Evolutionary conservation across 192 early-diverging fungal species (phyloP).

Genomic region (Dispira simplex): DNA sequence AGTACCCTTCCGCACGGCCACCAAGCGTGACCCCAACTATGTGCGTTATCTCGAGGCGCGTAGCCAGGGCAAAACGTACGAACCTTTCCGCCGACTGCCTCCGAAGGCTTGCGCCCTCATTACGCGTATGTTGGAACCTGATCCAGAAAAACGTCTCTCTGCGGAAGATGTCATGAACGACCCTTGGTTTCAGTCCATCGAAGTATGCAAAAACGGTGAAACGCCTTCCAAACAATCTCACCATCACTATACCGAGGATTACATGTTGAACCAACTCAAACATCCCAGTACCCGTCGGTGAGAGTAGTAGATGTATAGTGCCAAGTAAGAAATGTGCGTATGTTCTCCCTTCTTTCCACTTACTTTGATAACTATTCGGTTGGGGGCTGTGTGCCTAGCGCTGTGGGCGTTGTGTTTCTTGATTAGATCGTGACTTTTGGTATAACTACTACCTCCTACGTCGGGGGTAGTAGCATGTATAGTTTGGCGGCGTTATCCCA

Average conservation of each 20-base stretch:
- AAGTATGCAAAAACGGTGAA: constrained; percentile 35
- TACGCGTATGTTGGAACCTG: constrained; percentile 68
- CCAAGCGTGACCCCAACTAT: constrained; percentile 44
- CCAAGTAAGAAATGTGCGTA: background rate
- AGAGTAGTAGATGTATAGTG: background rate
- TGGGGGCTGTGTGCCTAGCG: too few species aligned
- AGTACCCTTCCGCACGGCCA: constrained; percentile 44
- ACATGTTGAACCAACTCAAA: constrained; percentile 2
- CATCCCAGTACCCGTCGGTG: constrained; percentile 4
- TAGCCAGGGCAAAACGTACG: constrained; percentile 47
- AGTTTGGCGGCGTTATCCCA: too few species aligned
- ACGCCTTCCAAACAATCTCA: constrained; percentile 22
- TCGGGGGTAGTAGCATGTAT: too few species aligned
- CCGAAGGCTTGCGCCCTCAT: constrained; percentile 52
- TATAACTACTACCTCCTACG: too few species aligned
- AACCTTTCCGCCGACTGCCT: constrained; percentile 57
- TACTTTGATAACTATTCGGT: background rate
- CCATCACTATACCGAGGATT: constrained; percentile 31
- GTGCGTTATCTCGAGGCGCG: constrained; percentile 39
- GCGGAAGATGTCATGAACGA: constrained; percentile 53
- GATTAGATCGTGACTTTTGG: too few species aligned
- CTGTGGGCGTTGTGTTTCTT: too few species aligned
- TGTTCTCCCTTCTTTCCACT: background rate
- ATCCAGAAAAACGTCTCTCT: constrained; percentile 47
- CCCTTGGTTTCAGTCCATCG: constrained; percentile 61